Conservation (phyloP, 1,284 basidiomycete species). For the Agaricales sp. region DNA sequence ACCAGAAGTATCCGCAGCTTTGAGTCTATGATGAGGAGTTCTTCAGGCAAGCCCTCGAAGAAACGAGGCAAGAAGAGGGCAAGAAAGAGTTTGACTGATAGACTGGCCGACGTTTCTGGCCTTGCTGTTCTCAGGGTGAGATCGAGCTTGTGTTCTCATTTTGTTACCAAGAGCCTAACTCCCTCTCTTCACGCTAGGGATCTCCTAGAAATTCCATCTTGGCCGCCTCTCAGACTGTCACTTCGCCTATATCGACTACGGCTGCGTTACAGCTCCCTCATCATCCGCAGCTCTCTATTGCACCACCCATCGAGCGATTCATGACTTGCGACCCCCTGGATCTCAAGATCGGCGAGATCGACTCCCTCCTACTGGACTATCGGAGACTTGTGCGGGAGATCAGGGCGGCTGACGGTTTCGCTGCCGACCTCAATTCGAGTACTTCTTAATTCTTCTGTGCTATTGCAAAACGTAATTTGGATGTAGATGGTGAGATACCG, state of each 20-base stretch:
- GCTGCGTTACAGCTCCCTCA: background rate
- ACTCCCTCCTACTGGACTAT: background rate
- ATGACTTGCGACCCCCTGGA: background rate
- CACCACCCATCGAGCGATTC: background rate
- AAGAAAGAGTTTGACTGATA: background rate
- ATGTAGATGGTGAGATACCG: too few relatives aligned
- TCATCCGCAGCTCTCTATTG: background rate
- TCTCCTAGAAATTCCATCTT: background rate
- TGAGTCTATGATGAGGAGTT: background rate
- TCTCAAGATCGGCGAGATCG: background rate
- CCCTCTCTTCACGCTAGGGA: background rate
- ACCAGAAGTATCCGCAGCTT: background rate
- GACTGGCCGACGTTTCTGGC: background rate
- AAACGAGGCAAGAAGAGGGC: background rate
- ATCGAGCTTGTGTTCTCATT: background rate
- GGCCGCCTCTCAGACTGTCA: background rate
- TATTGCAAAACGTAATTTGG: too few relatives aligned
- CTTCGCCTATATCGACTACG: background rate
- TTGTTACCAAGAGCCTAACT: too few relatives aligned
- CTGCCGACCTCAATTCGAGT: background rate
- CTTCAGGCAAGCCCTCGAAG: background rate
- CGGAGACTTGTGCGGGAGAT: background rate
- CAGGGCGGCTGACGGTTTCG: background rate
- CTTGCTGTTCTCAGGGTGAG: conserved; percentile 1
- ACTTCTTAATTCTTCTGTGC: too few relatives aligned